These are phyloP conservation scores for Bombardia bombarda DNA, from an alignment of 495 filamentous ascomycete genomes.

Conservation along the genomic window DNA sequence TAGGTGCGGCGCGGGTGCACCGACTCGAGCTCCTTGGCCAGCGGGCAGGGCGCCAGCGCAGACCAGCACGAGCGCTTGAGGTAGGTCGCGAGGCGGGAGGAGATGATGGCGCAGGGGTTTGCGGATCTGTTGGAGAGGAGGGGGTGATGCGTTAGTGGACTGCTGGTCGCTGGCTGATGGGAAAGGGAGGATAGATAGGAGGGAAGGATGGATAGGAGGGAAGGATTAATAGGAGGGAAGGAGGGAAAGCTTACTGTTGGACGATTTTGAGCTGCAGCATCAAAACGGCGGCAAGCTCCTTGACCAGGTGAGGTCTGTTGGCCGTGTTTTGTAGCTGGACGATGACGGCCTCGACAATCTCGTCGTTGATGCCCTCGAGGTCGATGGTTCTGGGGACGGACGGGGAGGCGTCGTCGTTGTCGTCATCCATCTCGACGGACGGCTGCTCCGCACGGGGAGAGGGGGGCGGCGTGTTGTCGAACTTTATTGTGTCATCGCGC, in stretches of 20 bases:
- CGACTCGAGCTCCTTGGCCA: constrained; percentile 86
- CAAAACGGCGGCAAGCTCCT: constrained; percentile 82
- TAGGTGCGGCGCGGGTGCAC: constrained; percentile 93
- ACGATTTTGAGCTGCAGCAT: constrained; percentile 70
- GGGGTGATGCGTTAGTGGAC: constrained; percentile 29
- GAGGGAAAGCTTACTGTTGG: constrained; percentile 65
- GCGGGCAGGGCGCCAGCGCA: constrained; percentile 69
- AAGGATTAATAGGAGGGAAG: neutral
- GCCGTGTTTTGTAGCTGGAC: constrained; percentile 85
- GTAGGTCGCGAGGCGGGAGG: constrained; percentile 82
- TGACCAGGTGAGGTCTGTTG: constrained; percentile 88
- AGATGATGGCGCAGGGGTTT: constrained; percentile 90
- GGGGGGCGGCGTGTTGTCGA: constrained; percentile 67
- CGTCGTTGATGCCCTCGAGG: constrained; percentile 83
- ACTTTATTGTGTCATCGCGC: constrained; percentile 49
- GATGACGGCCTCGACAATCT: constrained; percentile 89
- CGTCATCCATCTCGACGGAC: constrained; percentile 37
- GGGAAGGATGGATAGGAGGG: neutral
- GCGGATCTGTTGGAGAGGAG: constrained; percentile 60
- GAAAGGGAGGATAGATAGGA: neutral
- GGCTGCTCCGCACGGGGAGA: constrained; percentile 47
- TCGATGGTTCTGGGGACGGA: constrained; percentile 54
- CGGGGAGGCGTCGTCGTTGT: constrained; percentile 12
- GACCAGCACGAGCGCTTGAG: constrained; percentile 79
- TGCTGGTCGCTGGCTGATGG: neutral